Base-by-base conservation (phyloP, 2,329 filamentous ascomycete genomes). In the Ceratocystis destructans region DNA sequence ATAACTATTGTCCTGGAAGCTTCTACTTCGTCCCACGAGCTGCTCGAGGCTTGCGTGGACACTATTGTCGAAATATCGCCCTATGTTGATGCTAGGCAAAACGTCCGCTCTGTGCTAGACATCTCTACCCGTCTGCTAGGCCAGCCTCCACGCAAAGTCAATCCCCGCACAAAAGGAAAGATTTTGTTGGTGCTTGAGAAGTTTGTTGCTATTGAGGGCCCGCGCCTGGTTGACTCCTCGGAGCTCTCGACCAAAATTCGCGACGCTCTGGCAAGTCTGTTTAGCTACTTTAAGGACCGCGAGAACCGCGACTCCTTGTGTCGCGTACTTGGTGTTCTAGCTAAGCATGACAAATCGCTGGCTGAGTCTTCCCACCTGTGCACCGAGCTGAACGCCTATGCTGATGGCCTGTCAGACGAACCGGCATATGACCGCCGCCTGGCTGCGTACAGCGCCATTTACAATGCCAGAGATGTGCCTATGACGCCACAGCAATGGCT, bases 241-340 rank as follows among this genome's bases (percentile, higher is more conserved):
- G 62, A 66, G 17, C 59, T 69, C 22, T 65, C 66, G 2, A 41
- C 65, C 44, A 72, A 75, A 64, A 73, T 76, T 44, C 70, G 81
- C 28, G 79, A 84, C 59, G 89, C 89, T 0, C 76, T 94, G 8
- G 87, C 89, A 3, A 86, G 89, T 0, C 81, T 97, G 44, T 97
- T 96, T 73, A 89, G 90, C 65, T 96, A 92, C 73, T 93, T 97
- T 78, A 89, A 86, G 71, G 92, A 97, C 74, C 82, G 86, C 55
- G 78, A 83, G 55, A 95, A 90, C 72, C 83, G 94, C 65, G 80
- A 86, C 69, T 80, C 89, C 0, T 77, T 97, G 33, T 88, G 88
- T 17, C 80, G 85, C 57, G 87, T 96, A 2, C 77, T 97, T 6
- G 75, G 80, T 15, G 86, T 87, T 20, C 85, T 96, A 68, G 85